Base-by-base conservation (phyloP, 805 yeast species). In the Kodamaea neixiangensis region DNA sequence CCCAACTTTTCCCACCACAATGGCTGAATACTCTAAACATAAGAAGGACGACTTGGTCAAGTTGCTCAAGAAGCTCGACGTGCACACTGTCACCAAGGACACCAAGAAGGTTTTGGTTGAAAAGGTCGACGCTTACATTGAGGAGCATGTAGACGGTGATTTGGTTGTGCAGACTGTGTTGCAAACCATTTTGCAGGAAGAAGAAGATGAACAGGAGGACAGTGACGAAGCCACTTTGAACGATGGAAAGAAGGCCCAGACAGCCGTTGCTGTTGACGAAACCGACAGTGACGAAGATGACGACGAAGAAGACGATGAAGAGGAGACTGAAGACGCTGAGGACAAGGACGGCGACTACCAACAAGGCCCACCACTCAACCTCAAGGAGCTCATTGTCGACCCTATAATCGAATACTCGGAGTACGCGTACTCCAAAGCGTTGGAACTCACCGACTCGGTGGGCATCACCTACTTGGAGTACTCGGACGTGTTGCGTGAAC, bases 81-180 rank as follows among this genome's bases (percentile, higher is more conserved):
- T 72, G 25, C 58, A 64, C 44, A 63, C 68, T 34, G 58, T 64
- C 46, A 54, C 71, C 39, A 74, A 73, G 56, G 77, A 73, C 57
- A 73, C 78, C 42, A 74, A 74, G 61, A 71, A 67, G 57, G 60
- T 68, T 3, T 68, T 74, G 59, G 60, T 72, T 22, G 77, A 73
- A 39, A 74, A 70, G 53, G 62, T 74, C 47, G 69, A 66, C 31
- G 56, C 51, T 6, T 70, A 60, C 54, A 58, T 71, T 44, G 60
- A 57, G 41, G 51, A 58, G 17, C 57, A 60, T 55, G 64, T 61
- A 25, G 63, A 57, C 41, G 67, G 66, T 4, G 53, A 54, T 14
- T 51, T 51, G 25, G 54, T 60, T 15, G 58, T 67, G 15, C 54
- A 54, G 47, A 44, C 55, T 5, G 48, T 51, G 6, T 43, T 58